phyloP scores from a whole-genome alignment of 2,329 filamentous ascomycete species.

The Ophiosphaerella narmari region DNA sequence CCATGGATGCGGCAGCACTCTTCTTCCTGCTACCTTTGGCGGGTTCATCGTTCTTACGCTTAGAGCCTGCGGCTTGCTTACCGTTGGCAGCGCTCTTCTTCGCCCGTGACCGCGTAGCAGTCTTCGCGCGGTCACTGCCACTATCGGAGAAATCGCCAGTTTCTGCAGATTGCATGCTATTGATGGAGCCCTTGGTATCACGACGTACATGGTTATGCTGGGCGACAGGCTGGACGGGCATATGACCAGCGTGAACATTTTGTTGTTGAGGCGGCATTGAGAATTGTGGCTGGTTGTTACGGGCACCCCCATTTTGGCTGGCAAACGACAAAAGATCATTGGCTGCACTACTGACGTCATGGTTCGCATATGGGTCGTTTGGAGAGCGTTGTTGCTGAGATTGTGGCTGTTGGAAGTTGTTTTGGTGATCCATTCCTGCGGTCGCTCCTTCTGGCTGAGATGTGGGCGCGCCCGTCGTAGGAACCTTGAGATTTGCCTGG shows the following conservation, averaged over 20 bases:
- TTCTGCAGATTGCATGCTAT: conserved; percentile 61
- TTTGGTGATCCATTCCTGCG: conserved; percentile 59
- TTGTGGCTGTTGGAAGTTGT: conserved; percentile 55
- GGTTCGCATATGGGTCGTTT: conserved; percentile 76
- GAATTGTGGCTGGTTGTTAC: conserved; percentile 59
- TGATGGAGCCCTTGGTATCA: conserved; percentile 55
- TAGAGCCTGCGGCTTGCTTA: conserved; percentile 47
- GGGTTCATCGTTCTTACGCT: conserved; percentile 79
- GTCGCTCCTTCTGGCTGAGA: conserved; percentile 51
- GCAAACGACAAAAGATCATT: conserved; percentile 93
- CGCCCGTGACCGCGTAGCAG: conserved; percentile 51
- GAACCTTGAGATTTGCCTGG: conserved; percentile 46
- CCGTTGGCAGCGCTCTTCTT: conserved; percentile 44
- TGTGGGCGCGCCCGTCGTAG: conserved; percentile 47
- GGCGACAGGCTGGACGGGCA: conserved; percentile 54
- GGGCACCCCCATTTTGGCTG: conserved; percentile 62
- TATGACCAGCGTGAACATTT: conserved; percentile 50
- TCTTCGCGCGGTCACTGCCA: conserved; percentile 65
- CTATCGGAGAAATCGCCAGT: conserved; percentile 75
- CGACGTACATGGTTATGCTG: conserved; percentile 55
- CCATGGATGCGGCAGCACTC: conserved; percentile 59
- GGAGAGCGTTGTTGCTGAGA: conserved; percentile 44
- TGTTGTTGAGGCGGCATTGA: conserved; percentile 49
- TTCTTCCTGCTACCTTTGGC: conserved; percentile 71
- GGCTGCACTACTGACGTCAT: conserved; percentile 90